Evolutionary conservation across 805 yeast genomes (phyloP).

Genomic region (Cyberlindnera veronae): DNA sequence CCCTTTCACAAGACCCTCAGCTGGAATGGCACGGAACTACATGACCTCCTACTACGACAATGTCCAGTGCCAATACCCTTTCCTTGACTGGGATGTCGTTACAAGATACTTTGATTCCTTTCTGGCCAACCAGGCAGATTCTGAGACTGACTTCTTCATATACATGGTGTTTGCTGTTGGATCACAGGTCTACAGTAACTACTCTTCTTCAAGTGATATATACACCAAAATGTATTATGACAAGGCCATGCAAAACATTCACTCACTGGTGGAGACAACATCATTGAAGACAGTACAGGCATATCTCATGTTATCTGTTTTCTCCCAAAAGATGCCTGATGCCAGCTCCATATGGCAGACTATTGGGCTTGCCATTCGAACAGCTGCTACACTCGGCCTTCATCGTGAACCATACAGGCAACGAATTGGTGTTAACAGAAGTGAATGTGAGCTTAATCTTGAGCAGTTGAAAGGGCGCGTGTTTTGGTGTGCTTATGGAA

Average conservation of each 20-base stretch:
- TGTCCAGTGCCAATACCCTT: conserved; percentile 37
- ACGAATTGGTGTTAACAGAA: background rate
- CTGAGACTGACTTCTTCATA: conserved; percentile 26
- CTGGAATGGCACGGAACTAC: conserved; percentile 13
- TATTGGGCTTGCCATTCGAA: conserved; percentile 31
- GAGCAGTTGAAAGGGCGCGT: conserved; percentile 28
- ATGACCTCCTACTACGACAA: conserved; percentile 26
- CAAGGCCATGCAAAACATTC: conserved; percentile 30
- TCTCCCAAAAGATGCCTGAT: conserved; percentile 34
- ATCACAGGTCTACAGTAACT: conserved; percentile 21
- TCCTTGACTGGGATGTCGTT: conserved; percentile 30
- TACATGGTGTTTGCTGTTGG: conserved; percentile 34
- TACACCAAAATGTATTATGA: conserved; percentile 30
- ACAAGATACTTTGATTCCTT: conserved; percentile 16
- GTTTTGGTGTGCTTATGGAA: conserved; percentile 36
- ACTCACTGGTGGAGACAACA: conserved; percentile 23
- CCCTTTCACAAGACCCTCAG: conserved; percentile 25
- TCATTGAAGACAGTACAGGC: conserved; percentile 32
- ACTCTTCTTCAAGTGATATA: background rate
- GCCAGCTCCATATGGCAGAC: conserved; percentile 33
- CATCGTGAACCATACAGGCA: conserved; percentile 28
- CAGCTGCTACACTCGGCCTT: conserved; percentile 31
- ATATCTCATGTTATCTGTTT: conserved; percentile 29
- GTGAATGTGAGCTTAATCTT: background rate
- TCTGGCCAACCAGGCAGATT: conserved; percentile 15